Evolutionary conservation across 2,329 filamentous ascomycete species (phyloP).

Genomic region (Fragosphaeria purpurea): DNA sequence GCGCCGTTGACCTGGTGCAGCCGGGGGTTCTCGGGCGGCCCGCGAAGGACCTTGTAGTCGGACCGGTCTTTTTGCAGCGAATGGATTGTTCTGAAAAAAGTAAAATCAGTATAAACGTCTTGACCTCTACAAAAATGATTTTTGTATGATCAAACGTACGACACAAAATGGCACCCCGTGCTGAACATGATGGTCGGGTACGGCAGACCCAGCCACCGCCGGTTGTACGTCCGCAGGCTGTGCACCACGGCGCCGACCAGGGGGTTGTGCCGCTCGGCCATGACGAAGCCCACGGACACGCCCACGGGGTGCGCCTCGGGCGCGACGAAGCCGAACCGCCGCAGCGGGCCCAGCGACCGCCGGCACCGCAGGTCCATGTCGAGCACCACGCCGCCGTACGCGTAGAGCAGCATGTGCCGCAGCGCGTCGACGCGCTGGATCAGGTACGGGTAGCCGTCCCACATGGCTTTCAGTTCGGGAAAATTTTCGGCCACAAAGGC

Average conservation of each 20-base stretch:
- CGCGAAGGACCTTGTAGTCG: constrained; percentile 6
- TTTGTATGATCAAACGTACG: neutral
- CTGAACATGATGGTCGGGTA: constrained; percentile 8
- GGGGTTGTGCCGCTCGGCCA: constrained; percentile 6
- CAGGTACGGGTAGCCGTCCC: constrained; percentile 61
- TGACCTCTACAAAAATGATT: too few species aligned
- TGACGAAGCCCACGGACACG: constrained; percentile 7
- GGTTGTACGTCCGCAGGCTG: constrained; percentile 5
- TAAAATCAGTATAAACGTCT: too few species aligned
- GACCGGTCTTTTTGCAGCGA: neutral
- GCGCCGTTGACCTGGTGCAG: constrained; percentile 8
- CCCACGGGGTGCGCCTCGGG: constrained; percentile 5
- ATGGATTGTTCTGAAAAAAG: constrained; percentile 2
- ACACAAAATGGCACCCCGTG: constrained; percentile 8
- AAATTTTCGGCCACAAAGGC: constrained; percentile 62
- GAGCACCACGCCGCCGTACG: constrained; percentile 48
- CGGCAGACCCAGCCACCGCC: constrained; percentile 4
- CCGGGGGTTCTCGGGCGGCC: constrained; percentile 2
- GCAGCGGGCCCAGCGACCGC: constrained; percentile 6
- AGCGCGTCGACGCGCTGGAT: constrained; percentile 72
- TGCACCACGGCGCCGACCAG: constrained; percentile 3
- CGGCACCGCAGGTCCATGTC: constrained; percentile 9
- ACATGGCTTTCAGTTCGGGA: constrained; percentile 66
- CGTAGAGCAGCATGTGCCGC: constrained; percentile 66
- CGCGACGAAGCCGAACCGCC: constrained; percentile 7